A percentile compares a stretch with the other conserved stretches of the same genome.
Conservation (phyloP, 331 rosid genomes). For the Cydonia oblonga region DNA sequence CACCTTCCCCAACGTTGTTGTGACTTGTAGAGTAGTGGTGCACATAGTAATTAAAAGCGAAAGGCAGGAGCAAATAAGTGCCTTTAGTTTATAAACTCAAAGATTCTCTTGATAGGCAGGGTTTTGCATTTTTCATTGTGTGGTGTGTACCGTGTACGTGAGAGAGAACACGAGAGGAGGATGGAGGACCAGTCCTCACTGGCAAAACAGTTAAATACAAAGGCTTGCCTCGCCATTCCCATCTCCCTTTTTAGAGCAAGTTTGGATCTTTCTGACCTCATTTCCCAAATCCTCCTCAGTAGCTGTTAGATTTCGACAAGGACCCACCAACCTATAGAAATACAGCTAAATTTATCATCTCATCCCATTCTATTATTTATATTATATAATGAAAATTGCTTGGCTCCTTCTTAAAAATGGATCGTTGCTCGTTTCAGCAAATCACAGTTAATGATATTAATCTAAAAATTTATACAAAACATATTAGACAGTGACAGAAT, state of each 20-base stretch:
- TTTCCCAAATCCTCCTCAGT: conserved; percentile 12
- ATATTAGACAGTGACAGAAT: neutral
- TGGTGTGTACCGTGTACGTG: conserved; percentile 6
- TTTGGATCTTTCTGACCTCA: conserved; percentile 57
- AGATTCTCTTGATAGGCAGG: conserved; percentile 16
- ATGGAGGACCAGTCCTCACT: conserved; percentile 2
- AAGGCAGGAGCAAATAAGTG: neutral
- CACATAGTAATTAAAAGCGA: neutral
- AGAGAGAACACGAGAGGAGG: neutral
- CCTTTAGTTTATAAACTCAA: conserved; percentile 9
- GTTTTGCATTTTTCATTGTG: conserved; percentile 17
- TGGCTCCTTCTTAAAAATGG: neutral
- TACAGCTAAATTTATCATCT: conserved; percentile 27
- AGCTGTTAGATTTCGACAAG: conserved; percentile 47
- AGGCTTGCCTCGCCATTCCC: conserved; percentile 32
- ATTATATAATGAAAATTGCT: neutral
- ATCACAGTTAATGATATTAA: neutral
- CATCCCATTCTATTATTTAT: neutral
- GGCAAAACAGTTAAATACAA: conserved; percentile 18
- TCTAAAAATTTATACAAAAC: too few species aligned
- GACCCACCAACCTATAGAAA: conserved; percentile 39
- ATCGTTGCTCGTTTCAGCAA: neutral
- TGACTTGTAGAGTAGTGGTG: too few species aligned
- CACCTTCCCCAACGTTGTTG: neutral
- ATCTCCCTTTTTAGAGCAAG: conserved; percentile 29